Conservation (phyloP, 257 asterid species). For the Solanum habrochaites region DNA sequence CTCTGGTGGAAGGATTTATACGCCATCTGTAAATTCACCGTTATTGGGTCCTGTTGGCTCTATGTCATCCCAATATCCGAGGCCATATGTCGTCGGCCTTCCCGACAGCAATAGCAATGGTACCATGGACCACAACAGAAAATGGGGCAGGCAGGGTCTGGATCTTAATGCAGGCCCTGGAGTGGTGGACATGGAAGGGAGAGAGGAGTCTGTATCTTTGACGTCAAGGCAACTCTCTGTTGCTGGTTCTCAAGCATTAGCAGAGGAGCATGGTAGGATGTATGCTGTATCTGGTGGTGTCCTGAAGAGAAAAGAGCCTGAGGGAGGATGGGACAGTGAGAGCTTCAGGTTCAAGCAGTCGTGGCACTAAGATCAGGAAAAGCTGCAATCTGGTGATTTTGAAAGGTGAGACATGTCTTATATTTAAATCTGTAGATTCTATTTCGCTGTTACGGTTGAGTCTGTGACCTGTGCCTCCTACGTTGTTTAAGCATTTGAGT, state of each 20-base stretch:
- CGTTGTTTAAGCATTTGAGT: background rate
- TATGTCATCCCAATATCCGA: slow-evolving; percentile 51
- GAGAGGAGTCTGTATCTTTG: slow-evolving; percentile 40
- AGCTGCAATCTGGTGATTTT: background rate
- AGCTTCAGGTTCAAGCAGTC: slow-evolving; percentile 64
- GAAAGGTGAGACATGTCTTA: slow-evolving; percentile 14
- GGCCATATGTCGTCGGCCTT: slow-evolving; percentile 49
- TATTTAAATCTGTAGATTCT: background rate
- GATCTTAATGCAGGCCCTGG: slow-evolving; percentile 91
- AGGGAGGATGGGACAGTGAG: slow-evolving; percentile 66
- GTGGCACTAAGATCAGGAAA: slow-evolving; percentile 35
- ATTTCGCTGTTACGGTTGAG: background rate
- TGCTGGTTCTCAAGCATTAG: slow-evolving; percentile 45
- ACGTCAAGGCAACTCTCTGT: slow-evolving; percentile 46
- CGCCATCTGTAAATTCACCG: slow-evolving; percentile 46
- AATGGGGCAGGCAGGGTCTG: slow-evolving; percentile 65
- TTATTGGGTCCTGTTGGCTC: slow-evolving; percentile 45
- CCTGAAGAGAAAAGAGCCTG: slow-evolving; percentile 72
- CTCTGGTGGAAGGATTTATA: slow-evolving; percentile 48
- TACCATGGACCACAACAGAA: slow-evolving; percentile 41
- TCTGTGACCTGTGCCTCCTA: background rate
- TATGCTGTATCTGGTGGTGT: slow-evolving; percentile 38
- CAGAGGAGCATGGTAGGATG: slow-evolving; percentile 59
- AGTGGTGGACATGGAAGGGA: slow-evolving; percentile 41
- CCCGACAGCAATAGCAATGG: slow-evolving; percentile 33